These are phyloP conservation scores for Ceratocystis cubensis DNA, from an alignment of 2,329 filamentous ascomycete genomes.

Conservation along the genomic window DNA sequence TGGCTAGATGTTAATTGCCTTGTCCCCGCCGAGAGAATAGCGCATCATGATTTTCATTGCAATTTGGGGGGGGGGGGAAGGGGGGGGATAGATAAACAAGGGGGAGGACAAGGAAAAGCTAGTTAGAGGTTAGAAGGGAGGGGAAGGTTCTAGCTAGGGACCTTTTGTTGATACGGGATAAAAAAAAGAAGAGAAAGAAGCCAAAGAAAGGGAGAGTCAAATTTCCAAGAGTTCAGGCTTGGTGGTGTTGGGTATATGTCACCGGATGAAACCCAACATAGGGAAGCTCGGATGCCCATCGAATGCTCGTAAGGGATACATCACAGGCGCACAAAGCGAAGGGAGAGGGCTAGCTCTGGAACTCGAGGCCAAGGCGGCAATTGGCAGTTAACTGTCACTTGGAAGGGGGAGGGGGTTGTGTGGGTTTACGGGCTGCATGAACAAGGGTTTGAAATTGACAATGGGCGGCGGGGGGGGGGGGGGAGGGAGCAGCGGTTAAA, in stretches of 20 bases:
- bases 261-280: too few species aligned
- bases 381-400: not conserved
- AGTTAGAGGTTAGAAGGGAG: not conserved
- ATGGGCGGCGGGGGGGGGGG: too few species aligned
- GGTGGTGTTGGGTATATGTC: not conserved
- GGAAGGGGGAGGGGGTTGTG: not conserved
- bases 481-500: too few species aligned
- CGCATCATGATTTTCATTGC: slow-evolving; percentile 7
- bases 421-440: not conserved
- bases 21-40: not conserved
- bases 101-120: not conserved
- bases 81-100: not conserved
- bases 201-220: not conserved
- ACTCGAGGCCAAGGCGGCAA: not conserved
- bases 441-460: not conserved
- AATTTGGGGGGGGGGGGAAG: not conserved
- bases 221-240: not conserved
- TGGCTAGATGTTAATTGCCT: not conserved
- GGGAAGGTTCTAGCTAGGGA: not conserved
- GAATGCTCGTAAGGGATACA: too few species aligned
- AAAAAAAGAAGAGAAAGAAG: not conserved
- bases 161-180: not conserved
- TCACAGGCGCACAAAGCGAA: too few species aligned
- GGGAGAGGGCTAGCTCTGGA: too few species aligned
- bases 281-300: too few species aligned